phyloP scores from a whole-genome alignment of 768 basidiomycete species.

The Macrocybe gigantea region DNA sequence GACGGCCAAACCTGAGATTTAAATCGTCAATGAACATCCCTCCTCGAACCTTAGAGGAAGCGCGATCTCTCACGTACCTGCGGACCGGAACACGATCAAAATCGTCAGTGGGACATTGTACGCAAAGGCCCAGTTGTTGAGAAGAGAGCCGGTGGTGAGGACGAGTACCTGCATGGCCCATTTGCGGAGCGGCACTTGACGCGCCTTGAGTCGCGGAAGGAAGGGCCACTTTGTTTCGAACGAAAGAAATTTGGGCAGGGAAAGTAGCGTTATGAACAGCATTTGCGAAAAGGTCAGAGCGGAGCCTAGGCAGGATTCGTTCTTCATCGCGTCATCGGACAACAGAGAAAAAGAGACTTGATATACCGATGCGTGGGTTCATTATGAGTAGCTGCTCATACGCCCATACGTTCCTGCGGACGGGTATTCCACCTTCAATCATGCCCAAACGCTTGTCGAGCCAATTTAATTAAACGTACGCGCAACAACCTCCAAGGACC shows the following conservation, averaged over 20 bases:
- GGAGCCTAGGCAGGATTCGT: conserved; percentile 41
- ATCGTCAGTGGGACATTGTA: conserved; percentile 73
- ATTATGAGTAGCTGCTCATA: conserved; percentile 70
- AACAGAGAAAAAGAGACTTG: conserved; percentile 1
- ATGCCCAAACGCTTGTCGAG: not conserved
- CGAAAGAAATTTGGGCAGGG: conserved; percentile 56
- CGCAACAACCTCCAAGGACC: conserved; percentile 82
- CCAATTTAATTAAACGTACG: conserved; percentile 37
- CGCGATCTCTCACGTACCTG: conserved; percentile 39
- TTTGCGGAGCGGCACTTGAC: conserved; percentile 58
- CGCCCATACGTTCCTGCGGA: conserved; percentile 64
- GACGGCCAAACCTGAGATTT: conserved; percentile 54
- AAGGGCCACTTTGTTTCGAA: conserved; percentile 21
- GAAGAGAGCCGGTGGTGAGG: conserved; percentile 56
- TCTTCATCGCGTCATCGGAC: conserved; percentile 3
- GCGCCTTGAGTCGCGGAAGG: conserved; percentile 53
- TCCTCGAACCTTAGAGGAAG: not conserved
- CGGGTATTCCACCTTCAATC: not conserved
- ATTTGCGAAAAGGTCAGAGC: conserved; percentile 84
- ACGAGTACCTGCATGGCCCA: conserved; percentile 74
- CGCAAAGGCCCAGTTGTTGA: conserved; percentile 81
- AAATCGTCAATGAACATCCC: conserved; percentile 1
- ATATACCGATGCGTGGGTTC: conserved; percentile 63
- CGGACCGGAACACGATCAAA: conserved; percentile 82
- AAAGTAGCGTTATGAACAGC: conserved; percentile 66